Conservation (phyloP, 352 stramenopile species). For the Pythium plurisporium region DNA sequence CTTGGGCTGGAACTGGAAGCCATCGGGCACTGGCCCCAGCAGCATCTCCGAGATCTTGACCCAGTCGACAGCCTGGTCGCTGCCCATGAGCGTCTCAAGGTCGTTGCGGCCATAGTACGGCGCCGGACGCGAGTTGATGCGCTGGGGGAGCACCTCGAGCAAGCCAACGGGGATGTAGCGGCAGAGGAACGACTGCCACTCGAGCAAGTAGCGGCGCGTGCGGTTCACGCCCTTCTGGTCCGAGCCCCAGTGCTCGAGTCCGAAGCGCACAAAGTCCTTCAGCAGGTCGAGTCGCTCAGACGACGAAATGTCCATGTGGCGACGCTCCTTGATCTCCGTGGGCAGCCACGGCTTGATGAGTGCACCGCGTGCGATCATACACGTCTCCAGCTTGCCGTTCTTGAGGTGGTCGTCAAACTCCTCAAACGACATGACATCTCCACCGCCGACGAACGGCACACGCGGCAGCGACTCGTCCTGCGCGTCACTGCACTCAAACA, state of each 20-base stretch:
- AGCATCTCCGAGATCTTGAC: slow-evolving; percentile 99
- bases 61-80: slow-evolving; percentile 95
- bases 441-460: slow-evolving; percentile 92
- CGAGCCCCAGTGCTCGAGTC: slow-evolving; percentile 98
- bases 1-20: slow-evolving; percentile 95
- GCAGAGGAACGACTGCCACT: slow-evolving; percentile 98
- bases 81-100: slow-evolving; percentile 98
- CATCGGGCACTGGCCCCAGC: slow-evolving; percentile 91
- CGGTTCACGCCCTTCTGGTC: slow-evolving; percentile 98
- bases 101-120: slow-evolving; percentile 92
- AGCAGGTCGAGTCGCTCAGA: slow-evolving; percentile 96
- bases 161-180: slow-evolving; percentile 98
- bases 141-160: slow-evolving; percentile 93
- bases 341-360: slow-evolving; percentile 99
- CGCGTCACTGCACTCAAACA: slow-evolving; percentile 85
- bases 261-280: slow-evolving; percentile 96
- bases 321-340: slow-evolving; percentile 98
- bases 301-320: slow-evolving; percentile 96
- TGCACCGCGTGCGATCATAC: slow-evolving; percentile 90
- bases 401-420: slow-evolving; percentile 82
- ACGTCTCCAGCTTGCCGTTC: slow-evolving; percentile 83
- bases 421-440: slow-evolving; percentile 82
- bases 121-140: slow-evolving; percentile 96
- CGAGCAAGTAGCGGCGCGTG: slow-evolving; percentile 97
- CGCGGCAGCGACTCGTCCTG: slow-evolving; percentile 29